A percentile compares a stretch with the other conserved stretches of the same genome.
phyloP scores from a whole-genome alignment of 139 green algal species.

The Chlamydomonas urium region DNA sequence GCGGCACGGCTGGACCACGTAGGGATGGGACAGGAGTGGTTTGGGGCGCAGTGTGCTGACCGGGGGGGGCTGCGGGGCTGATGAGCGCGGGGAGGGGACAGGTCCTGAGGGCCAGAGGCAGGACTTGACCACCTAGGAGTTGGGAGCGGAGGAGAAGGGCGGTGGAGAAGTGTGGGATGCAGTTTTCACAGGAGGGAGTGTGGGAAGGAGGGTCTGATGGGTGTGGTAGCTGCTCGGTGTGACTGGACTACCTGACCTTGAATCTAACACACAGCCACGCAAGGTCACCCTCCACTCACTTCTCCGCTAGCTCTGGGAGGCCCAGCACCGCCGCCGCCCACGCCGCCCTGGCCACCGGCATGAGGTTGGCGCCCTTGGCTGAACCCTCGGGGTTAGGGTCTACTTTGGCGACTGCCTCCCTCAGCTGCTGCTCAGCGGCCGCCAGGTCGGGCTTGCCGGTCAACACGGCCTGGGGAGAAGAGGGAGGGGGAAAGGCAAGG shows the following conservation, averaged over 20 bases:
- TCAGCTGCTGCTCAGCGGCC: constrained; percentile 44
- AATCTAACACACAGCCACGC: constrained; percentile 1
- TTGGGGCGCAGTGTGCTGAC: too few species aligned
- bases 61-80: too few species aligned
- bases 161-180: too few species aligned
- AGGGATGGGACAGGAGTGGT: not conserved
- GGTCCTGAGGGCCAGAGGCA: constrained; percentile 23
- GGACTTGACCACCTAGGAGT: too few species aligned
- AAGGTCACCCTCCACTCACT: constrained; percentile 13
- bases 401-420: constrained; percentile 37
- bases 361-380: constrained; percentile 35
- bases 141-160: too few species aligned
- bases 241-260: constrained; percentile 12
- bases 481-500: too few species aligned
- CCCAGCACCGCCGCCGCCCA: constrained; percentile 47
- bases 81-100: constrained; percentile 14
- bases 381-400: constrained; percentile 43
- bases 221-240: not conserved
- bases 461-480: constrained; percentile 41
- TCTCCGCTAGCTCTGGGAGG: constrained; percentile 35
- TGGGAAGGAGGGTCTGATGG: not conserved
- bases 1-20: constrained; percentile 34
- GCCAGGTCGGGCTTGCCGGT: constrained; percentile 34
- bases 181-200: not conserved
- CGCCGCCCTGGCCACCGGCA: constrained; percentile 40